These are phyloP conservation scores for Luffa aegyptiaca DNA, from an alignment of 306 rosid species.

Conservation along the genomic window DNA sequence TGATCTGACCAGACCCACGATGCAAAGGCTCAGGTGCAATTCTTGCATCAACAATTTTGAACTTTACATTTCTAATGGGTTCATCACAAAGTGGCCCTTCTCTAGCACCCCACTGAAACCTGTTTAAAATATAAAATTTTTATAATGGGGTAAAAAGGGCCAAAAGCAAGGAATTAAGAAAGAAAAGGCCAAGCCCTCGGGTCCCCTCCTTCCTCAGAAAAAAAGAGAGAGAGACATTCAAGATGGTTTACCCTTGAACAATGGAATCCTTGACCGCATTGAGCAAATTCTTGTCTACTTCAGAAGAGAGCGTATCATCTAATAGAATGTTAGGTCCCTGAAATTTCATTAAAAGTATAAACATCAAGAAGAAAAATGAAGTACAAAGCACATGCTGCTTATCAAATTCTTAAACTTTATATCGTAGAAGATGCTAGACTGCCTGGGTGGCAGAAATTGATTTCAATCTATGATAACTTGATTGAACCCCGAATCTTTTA, in stretches of 20 bases:
- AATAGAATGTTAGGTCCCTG: slow-evolving; percentile 95
- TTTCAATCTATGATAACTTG: not conserved
- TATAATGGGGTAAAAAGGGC: not conserved
- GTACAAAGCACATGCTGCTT: not conserved
- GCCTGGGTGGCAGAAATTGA: not conserved
- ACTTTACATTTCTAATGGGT: slow-evolving; percentile 91
- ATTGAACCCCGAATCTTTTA: not conserved
- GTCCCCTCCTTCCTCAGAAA: not conserved
- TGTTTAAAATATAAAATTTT: slow-evolving; percentile 18
- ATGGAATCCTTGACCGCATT: slow-evolving; percentile 91
- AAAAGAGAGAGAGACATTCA: not conserved
- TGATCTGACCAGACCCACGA: slow-evolving; percentile 90
- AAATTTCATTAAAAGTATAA: not conserved
- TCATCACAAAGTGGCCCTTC: slow-evolving; percentile 99
- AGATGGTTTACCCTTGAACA: slow-evolving; percentile 78
- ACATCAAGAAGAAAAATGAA: not conserved
- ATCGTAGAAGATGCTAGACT: not conserved
- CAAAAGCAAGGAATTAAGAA: not conserved
- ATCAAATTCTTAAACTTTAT: not conserved
- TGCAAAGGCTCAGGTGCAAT: slow-evolving; percentile 88
- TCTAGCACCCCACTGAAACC: slow-evolving; percentile 99
- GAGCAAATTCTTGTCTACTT: slow-evolving; percentile 80
- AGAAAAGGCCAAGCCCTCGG: not conserved
- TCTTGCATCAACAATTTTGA: slow-evolving; percentile 97
- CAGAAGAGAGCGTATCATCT: slow-evolving; percentile 90